phyloP scores from a whole-genome alignment of 2,329 filamentous ascomycete genomes.

The Colletotrichum sp. region DNA sequence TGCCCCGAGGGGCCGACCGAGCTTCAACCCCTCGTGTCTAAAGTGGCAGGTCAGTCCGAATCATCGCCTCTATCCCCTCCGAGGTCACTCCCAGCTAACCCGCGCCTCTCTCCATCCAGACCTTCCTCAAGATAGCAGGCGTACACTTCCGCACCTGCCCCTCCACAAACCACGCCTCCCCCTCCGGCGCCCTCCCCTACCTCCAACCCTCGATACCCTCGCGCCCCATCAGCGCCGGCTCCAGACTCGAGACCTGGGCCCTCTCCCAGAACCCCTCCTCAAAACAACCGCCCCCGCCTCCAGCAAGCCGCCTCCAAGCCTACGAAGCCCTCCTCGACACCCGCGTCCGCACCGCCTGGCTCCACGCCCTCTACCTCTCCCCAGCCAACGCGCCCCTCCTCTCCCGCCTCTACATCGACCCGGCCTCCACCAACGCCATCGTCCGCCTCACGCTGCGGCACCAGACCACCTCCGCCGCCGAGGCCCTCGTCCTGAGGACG shows the following conservation, averaged over 20 bases:
- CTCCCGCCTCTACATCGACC: slow-evolving; percentile 71
- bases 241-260: slow-evolving; percentile 72
- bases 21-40: slow-evolving; percentile 90
- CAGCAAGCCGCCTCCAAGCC: slow-evolving; percentile 66
- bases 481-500: slow-evolving; percentile 73
- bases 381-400: slow-evolving; percentile 71
- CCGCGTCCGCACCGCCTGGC: slow-evolving; percentile 84
- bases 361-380: slow-evolving; percentile 83
- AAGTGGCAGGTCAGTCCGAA: slow-evolving; percentile 86
- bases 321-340: slow-evolving; percentile 81
- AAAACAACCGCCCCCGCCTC: slow-evolving; percentile 11
- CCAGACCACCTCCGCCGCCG: slow-evolving; percentile 76
- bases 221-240: slow-evolving; percentile 59
- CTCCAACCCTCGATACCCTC: slow-evolving; percentile 63
- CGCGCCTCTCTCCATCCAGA: slow-evolving; percentile 50
- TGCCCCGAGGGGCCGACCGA: slow-evolving; percentile 67
- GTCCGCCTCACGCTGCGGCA: slow-evolving; percentile 68
- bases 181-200: slow-evolving; percentile 87
- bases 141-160: slow-evolving; percentile 70
- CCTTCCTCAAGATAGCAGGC: slow-evolving; percentile 79
- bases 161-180: slow-evolving; percentile 93
- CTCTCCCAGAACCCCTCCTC: slow-evolving; percentile 43
- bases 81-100: background rate
- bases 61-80: background rate
- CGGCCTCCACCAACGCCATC: slow-evolving; percentile 61